These are phyloP conservation scores for Penicillium sp. DNA, from an alignment of 2,329 filamentous ascomycete genomes.

Conservation along the genomic window DNA sequence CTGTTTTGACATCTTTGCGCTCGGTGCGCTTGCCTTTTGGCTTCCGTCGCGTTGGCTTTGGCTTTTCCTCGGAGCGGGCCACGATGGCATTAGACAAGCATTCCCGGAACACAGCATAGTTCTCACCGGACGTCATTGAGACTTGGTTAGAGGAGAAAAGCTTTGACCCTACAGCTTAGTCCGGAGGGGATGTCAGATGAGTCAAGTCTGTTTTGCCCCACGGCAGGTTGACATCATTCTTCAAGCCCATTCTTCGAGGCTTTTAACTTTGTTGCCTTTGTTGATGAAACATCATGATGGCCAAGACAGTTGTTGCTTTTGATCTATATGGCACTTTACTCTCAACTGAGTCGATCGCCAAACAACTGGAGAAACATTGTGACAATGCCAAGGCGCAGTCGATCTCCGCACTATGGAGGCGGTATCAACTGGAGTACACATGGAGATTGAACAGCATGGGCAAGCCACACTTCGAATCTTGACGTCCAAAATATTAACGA, in stretches of 20 bases:
- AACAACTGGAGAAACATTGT: constrained; percentile 57
- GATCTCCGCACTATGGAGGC: constrained; percentile 62
- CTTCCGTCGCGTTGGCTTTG: constrained; percentile 33
- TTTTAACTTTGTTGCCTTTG: not conserved
- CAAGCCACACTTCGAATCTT: constrained; percentile 35
- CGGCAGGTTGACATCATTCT: constrained; percentile 19
- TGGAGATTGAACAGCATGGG: constrained; percentile 75
- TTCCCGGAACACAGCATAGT: constrained; percentile 70
- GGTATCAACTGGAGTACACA: constrained; percentile 73
- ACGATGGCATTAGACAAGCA: constrained; percentile 69
- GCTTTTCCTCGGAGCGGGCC: constrained; percentile 54
- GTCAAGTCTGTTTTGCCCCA: constrained; percentile 1
- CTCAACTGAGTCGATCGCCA: constrained; percentile 66
- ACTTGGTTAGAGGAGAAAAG: not conserved
- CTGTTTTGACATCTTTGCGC: constrained; percentile 10
- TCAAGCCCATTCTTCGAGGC: not conserved
- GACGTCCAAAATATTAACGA: not conserved
- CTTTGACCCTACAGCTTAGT: not conserved
- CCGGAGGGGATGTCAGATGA: not conserved
- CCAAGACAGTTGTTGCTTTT: constrained; percentile 60
- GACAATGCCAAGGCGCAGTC: constrained; percentile 55
- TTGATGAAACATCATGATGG: constrained; percentile 12
- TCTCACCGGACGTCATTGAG: constrained; percentile 38
- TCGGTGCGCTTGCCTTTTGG: constrained; percentile 19
- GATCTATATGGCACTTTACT: constrained; percentile 74